Conservation (phyloP, 2,329 filamentous ascomycete genomes). For the Botrytis squamosa region DNA sequence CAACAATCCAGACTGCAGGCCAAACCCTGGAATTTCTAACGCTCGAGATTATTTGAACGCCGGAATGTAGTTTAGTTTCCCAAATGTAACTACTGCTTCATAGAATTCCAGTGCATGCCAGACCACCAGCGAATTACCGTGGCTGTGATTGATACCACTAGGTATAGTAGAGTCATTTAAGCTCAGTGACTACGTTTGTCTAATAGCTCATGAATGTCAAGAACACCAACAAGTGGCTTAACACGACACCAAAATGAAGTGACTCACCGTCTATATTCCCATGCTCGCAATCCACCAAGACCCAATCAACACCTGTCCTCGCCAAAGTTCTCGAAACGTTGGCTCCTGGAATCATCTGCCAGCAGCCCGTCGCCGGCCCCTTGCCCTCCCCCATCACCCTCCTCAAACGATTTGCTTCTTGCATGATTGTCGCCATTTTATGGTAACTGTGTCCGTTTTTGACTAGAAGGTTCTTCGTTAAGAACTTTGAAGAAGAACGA, state of each 20-base stretch:
- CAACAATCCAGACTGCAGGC: neutral
- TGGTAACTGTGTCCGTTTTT: neutral
- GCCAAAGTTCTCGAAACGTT: conserved; percentile 61
- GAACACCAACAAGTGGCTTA: neutral
- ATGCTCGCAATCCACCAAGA: conserved; percentile 61
- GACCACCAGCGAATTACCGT: neutral
- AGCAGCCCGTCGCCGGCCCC: conserved; percentile 53
- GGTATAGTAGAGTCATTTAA: neutral
- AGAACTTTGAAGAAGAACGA: neutral
- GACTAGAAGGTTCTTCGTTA: neutral
- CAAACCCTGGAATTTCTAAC: neutral
- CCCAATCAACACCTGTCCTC: conserved; percentile 63
- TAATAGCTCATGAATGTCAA: neutral
- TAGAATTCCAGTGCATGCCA: no score
- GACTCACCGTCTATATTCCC: conserved; percentile 53
- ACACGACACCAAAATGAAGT: neutral
- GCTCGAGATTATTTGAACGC: neutral
- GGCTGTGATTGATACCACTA: neutral
- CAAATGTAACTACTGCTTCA: neutral
- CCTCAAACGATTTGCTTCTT: conserved; percentile 48
- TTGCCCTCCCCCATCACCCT: conserved; percentile 49
- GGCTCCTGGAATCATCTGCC: conserved; percentile 61
- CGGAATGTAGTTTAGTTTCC: neutral
- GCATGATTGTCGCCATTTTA: conserved; percentile 35
- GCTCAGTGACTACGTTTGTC: no score